Base-by-base conservation (phyloP, 352 stramenopile species). In the Lagenidium sp. region DNA sequence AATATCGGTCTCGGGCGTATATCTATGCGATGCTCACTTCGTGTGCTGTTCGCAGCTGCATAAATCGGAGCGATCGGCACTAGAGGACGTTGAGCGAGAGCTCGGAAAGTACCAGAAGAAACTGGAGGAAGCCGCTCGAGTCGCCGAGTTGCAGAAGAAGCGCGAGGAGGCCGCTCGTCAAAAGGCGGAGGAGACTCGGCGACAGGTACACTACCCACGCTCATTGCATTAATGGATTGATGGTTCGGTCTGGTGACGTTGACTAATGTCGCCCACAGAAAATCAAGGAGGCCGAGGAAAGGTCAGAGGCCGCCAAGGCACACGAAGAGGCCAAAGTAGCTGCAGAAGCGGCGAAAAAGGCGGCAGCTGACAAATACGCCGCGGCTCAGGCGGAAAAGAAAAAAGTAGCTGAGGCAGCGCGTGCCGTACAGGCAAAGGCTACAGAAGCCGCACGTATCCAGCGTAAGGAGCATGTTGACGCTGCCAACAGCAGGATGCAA, bases 381-480 rank as follows among this genome's bases (percentile, higher is more conserved):
- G 69, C 79, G 48, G 57, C 81, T 37, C 60, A 76, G 32, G 40
- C 77, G 1, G n/a, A n/a, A n/a, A n/a, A n/a, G n/a, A n/a, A n/a
- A n/a, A n/a, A n/a, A n/a, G n/a, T n/a, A n/a, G n/a, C n/a, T n/a
- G n/a, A n/a, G n/a, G n/a, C n/a, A n/a, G n/a, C n/a, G n/a, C n/a
- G n/a, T n/a, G n/a, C n/a, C n/a, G n/a, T n/a, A n/a, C n/a, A n/a
- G n/a, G n/a, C n/a, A n/a, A n/a, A n/a, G n/a, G n/a, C n/a, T n/a
- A n/a, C n/a, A n/a, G n/a, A n/a, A n/a, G n/a, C n/a, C n/a, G n/a
- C n/a, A n/a, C n/a, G n/a, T n/a, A n/a, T n/a, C n/a, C n/a, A n/a
- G n/a, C n/a, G n/a, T n/a, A 40, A 54, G 19, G 64, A 83, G 29
- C 44, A 63, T 44, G 31, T 63, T 25, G 32, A 28, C 5, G 44